Conservation (phyloP, 371 early-diverging fungal genomes). For the Mucor indicus region DNA sequence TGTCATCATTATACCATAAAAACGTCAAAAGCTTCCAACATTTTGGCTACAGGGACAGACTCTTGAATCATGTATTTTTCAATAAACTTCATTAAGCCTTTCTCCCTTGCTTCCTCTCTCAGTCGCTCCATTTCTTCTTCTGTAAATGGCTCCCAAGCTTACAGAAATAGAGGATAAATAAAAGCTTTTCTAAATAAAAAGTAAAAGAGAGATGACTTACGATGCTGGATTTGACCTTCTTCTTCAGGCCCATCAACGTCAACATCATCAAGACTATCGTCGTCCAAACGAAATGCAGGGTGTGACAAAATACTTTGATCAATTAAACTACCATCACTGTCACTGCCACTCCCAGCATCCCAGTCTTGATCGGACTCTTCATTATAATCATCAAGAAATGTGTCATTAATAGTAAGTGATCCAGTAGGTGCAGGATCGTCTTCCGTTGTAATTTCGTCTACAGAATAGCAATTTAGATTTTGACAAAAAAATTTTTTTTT, state of each 20-base stretch:
- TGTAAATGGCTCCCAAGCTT: constrained; percentile 39
- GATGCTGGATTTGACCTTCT: constrained; percentile 15
- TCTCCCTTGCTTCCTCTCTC: constrained; percentile 33
- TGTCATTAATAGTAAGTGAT: constrained; percentile 8
- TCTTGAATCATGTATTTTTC: constrained; percentile 50
- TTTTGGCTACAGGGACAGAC: constrained; percentile 44
- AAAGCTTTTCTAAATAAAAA: background rate
- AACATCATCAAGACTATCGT: constrained; percentile 24
- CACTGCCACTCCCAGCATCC: constrained; percentile 24
- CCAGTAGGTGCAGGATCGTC: constrained; percentile 16
- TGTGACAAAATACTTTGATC: constrained; percentile 23
- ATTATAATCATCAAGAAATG: constrained; percentile 34
- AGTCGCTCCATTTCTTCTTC: constrained; percentile 34
- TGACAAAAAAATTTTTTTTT: background rate
- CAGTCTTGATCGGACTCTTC: constrained; percentile 53
- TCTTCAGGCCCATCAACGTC: constrained; percentile 34
- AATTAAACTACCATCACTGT: constrained; percentile 17
- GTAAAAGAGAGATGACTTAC: constrained; percentile 6
- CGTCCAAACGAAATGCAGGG: constrained; percentile 28
- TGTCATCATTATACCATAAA: constrained; percentile 26
- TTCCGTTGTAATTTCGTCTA: constrained; percentile 1
- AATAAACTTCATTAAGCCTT: constrained; percentile 51
- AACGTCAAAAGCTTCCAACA: constrained; percentile 55
- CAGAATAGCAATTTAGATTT: background rate
- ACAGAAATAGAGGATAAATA: background rate